Conservation (phyloP, 257 asterid species). For the Ilex aquifolium region DNA sequence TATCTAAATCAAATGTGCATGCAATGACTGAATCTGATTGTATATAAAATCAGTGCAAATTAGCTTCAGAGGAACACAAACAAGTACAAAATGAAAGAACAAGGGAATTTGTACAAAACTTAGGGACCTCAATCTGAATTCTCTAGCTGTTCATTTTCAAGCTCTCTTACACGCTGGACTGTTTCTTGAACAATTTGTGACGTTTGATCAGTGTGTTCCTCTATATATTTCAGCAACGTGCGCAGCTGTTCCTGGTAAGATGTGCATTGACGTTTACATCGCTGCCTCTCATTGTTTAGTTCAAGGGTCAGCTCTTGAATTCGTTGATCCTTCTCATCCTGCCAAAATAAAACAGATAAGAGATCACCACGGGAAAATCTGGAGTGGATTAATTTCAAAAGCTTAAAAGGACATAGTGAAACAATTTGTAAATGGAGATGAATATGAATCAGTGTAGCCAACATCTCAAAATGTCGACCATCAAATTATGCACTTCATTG, state of each 20-base stretch:
- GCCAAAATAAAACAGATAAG: not conserved
- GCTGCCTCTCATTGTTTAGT: constrained; percentile 23
- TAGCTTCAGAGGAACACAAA: too few relatives aligned
- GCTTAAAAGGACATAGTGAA: too few relatives aligned
- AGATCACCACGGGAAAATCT: not conserved
- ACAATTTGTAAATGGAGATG: too few relatives aligned
- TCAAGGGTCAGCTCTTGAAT: constrained; percentile 22
- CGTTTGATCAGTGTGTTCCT: constrained; percentile 19
- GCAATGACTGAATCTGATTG: too few relatives aligned
- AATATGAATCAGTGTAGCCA: too few relatives aligned
- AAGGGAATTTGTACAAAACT: constrained; percentile 3
- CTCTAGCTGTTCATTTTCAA: constrained; percentile 9
- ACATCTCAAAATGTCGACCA: too few relatives aligned
- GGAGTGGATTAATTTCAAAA: too few relatives aligned
- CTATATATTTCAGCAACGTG: constrained; percentile 15
- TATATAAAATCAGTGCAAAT: too few relatives aligned
- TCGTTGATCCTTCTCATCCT: constrained; percentile 23
- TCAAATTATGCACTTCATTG: too few relatives aligned
- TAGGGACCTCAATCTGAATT: constrained; percentile 2
- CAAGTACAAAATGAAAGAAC: too few relatives aligned
- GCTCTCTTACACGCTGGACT: constrained; percentile 18
- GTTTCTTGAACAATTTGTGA: constrained; percentile 17
- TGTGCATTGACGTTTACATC: constrained; percentile 15
- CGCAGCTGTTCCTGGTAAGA: constrained; percentile 23
- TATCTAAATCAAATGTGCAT: too few relatives aligned